phyloP scores from a whole-genome alignment of 768 basidiomycete species.

The Neoboletus brunneissimus region DNA sequence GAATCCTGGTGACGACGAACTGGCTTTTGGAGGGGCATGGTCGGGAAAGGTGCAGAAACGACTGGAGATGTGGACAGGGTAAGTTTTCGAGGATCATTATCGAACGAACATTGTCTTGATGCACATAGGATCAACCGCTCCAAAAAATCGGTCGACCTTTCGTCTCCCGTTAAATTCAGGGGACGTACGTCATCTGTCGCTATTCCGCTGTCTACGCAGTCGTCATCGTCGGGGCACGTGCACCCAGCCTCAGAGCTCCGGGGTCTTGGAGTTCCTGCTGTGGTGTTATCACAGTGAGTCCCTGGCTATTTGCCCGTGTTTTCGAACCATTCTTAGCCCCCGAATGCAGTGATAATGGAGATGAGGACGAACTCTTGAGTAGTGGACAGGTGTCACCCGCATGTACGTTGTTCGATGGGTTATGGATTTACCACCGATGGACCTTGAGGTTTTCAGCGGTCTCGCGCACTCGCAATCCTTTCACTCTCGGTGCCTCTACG shows the following conservation, averaged over 20 bases:
- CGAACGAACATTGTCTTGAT: constrained; percentile 6
- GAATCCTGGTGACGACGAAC: constrained; percentile 30
- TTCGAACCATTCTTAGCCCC: neutral
- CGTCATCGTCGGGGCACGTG: constrained; percentile 34
- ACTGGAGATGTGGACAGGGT: constrained; percentile 51
- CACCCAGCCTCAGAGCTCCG: constrained; percentile 24
- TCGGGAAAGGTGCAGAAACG: constrained; percentile 45
- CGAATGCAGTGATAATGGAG: constrained; percentile 31
- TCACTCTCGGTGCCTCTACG: constrained; percentile 29
- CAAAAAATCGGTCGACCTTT: constrained; percentile 29
- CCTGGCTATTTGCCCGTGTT: neutral
- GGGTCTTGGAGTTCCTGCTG: constrained; percentile 35
- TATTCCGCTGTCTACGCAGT: constrained; percentile 34
- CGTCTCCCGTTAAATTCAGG: constrained; percentile 22
- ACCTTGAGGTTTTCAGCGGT: constrained; percentile 16
- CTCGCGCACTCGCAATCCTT: constrained; percentile 22
- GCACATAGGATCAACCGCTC: constrained; percentile 33
- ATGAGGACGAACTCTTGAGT: constrained; percentile 69
- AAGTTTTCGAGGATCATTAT: constrained; percentile 14
- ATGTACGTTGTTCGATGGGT: constrained; percentile 40
- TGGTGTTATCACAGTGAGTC: constrained; percentile 41
- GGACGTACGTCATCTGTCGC: constrained; percentile 27
- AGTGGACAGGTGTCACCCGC: constrained; percentile 75
- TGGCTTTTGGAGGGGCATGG: constrained; percentile 36
- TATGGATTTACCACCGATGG: constrained; percentile 7